These are phyloP conservation scores for Petrea volubilis DNA, from an alignment of 257 asterid genomes.

Conservation along the genomic window DNA sequence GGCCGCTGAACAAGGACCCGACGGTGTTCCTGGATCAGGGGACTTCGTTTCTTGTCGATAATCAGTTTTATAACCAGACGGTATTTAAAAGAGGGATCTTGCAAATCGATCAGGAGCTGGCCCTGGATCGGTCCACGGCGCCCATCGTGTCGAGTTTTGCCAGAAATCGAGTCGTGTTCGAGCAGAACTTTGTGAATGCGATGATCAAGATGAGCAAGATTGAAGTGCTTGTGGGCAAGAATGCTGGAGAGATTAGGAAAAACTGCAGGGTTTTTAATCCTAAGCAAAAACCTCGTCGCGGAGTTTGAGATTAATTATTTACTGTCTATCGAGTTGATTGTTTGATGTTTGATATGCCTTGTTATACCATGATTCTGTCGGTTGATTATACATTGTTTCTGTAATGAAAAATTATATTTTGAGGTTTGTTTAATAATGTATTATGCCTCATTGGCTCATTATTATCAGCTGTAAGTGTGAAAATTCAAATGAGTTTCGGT, in stretches of 20 bases:
- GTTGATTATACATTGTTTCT: too few species aligned
- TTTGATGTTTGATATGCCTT: not conserved
- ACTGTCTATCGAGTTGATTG: not conserved
- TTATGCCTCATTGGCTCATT: too few species aligned
- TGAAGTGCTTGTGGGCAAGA: slow-evolving; percentile 45
- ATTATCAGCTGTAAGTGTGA: too few species aligned
- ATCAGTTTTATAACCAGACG: slow-evolving; percentile 58
- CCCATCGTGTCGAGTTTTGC: slow-evolving; percentile 39
- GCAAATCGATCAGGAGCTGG: slow-evolving; percentile 67
- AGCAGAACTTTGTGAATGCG: slow-evolving; percentile 41
- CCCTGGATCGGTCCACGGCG: slow-evolving; percentile 39
- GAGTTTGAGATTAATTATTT: not conserved
- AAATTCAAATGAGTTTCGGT: too few species aligned
- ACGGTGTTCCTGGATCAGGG: slow-evolving; percentile 65
- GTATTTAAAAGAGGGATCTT: slow-evolving; percentile 52
- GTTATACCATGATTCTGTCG: not conserved
- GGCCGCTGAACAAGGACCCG: slow-evolving; percentile 46
- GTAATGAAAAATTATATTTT: too few species aligned
- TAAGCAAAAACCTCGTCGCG: not conserved
- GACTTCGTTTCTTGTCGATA: slow-evolving; percentile 55
- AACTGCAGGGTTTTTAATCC: slow-evolving; percentile 55
- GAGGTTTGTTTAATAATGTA: too few species aligned
- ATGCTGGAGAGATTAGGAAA: slow-evolving; percentile 49
- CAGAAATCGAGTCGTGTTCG: slow-evolving; percentile 21
- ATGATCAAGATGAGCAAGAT: slow-evolving; percentile 46